Percentiles rank a stretch among this genome's conserved stretches.
Evolutionary conservation across 371 early-diverging fungal species (phyloP).

Genomic region (Polyrhizophydium stewartii): DNA sequence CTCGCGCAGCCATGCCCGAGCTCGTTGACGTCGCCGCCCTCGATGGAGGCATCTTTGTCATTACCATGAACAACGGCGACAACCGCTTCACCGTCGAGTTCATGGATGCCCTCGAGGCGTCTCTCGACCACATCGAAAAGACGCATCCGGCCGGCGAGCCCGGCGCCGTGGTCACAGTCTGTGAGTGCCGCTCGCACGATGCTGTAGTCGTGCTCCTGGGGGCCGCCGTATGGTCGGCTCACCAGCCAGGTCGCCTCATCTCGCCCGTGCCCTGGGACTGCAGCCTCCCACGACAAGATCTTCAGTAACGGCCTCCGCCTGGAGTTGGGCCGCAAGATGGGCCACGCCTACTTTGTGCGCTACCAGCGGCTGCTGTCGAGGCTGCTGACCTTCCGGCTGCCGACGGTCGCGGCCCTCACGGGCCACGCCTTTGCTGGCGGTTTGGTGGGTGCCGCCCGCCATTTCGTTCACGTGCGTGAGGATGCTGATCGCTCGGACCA

Average conservation of each 20-base stretch:
- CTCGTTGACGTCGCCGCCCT: no score
- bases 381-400: conserved; percentile 63
- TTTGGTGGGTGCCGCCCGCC: conserved; percentile 20
- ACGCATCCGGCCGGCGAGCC: background rate
- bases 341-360: conserved; percentile 35
- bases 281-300: conserved; percentile 58
- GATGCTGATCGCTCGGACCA: background rate
- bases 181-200: background rate
- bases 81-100: conserved; percentile 66
- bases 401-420: conserved; percentile 62
- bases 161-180: background rate
- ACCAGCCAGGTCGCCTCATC: no score
- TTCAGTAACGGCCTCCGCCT: conserved; percentile 65
- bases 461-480: background rate
- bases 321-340: conserved; percentile 21
- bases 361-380: conserved; percentile 48
- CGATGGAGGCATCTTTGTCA: no score
- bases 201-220: no score
- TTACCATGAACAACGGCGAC: conserved; percentile 57
- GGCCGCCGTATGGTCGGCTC: background rate
- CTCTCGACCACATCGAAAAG: conserved; percentile 59
- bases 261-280: background rate
- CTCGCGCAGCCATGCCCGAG: no score
- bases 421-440: conserved; percentile 86
- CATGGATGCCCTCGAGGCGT: conserved; percentile 50